A percentile compares a stretch with the other conserved stretches of the same genome.
Conservation (phyloP, 164 flowering plant genomes). For the Vitis riparia region DNA sequence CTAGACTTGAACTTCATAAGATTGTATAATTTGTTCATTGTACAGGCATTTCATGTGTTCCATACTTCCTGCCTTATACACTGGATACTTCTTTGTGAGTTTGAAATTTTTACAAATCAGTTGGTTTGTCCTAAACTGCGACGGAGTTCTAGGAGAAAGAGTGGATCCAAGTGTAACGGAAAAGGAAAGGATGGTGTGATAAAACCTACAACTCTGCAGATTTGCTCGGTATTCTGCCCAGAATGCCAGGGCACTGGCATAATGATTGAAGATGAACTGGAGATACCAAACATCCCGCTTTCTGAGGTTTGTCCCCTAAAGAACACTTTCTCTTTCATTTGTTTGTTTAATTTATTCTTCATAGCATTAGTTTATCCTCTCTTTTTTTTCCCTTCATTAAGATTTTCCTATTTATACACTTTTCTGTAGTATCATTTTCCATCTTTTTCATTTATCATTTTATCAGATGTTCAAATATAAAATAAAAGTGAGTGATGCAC, state of each 20-base stretch:
- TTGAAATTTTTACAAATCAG: constrained; percentile 43
- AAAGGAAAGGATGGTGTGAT: constrained; percentile 17
- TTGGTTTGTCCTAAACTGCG: constrained; percentile 25
- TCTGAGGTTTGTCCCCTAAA: constrained; percentile 55
- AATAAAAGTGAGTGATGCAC: constrained; percentile 63
- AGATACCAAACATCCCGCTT: constrained; percentile 52
- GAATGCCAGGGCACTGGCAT: constrained; percentile 93
- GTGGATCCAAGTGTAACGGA: constrained; percentile 31
- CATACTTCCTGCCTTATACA: constrained; percentile 94
- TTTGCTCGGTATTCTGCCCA: constrained; percentile 74
- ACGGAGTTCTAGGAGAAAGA: constrained; percentile 37
- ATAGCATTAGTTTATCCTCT: background rate
- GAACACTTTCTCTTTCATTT: constrained; percentile 2
- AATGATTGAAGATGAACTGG: constrained; percentile 48
- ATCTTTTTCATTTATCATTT: constrained; percentile 1
- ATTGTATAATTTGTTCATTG: background rate
- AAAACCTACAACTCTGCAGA: constrained; percentile 14
- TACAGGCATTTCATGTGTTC: constrained; percentile 90
- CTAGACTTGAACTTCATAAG: background rate
- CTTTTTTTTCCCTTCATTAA: background rate
- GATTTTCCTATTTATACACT: too few relatives aligned
- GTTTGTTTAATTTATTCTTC: background rate
- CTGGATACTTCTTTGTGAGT: constrained; percentile 86
- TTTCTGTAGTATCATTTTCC: too few relatives aligned
- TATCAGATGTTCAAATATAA: constrained; percentile 74